phyloP scores from a whole-genome alignment of 2,329 filamentous ascomycete genomes.

The Monosporascus sp. region DNA sequence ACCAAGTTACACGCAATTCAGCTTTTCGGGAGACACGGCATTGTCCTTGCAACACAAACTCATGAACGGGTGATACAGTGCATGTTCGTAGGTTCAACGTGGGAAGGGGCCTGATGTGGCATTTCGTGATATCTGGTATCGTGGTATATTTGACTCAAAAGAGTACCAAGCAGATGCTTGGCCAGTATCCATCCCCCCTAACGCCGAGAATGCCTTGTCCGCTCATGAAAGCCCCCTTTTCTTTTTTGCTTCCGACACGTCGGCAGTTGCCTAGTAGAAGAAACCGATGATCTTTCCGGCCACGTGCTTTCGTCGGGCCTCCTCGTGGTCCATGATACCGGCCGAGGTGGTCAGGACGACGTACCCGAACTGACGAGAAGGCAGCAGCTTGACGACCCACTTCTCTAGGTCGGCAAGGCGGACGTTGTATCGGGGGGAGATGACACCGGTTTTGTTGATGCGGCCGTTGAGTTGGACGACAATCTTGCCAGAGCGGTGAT shows the following conservation, averaged over 20 bases:
- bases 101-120: constrained; percentile 15
- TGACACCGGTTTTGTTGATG: constrained; percentile 99
- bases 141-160: constrained; percentile 22
- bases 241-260: constrained; percentile 5
- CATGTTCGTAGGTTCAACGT: background rate
- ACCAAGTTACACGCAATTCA: too few species aligned
- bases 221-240: constrained; percentile 9
- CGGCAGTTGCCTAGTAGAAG: constrained; percentile 71
- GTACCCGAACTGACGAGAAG: constrained; percentile 99
- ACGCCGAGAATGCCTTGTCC: constrained; percentile 26
- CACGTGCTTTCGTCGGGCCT: constrained; percentile 98
- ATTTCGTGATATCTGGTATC: constrained; percentile 21
- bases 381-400: constrained; percentile 98
- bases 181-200: constrained; percentile 23
- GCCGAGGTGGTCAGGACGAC: constrained; percentile 98
- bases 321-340: constrained; percentile 99
- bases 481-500: constrained; percentile 99
- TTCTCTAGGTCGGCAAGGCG: constrained; percentile 97
- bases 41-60: background rate
- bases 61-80: background rate
- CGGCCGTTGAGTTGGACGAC: constrained; percentile 99
- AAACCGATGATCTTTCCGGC: constrained; percentile 99
- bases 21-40: background rate
- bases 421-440: constrained; percentile 99
- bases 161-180: constrained; percentile 13